Base-by-base conservation (phyloP, 345 rosid genomes). In the Laguncularia racemosa region DNA sequence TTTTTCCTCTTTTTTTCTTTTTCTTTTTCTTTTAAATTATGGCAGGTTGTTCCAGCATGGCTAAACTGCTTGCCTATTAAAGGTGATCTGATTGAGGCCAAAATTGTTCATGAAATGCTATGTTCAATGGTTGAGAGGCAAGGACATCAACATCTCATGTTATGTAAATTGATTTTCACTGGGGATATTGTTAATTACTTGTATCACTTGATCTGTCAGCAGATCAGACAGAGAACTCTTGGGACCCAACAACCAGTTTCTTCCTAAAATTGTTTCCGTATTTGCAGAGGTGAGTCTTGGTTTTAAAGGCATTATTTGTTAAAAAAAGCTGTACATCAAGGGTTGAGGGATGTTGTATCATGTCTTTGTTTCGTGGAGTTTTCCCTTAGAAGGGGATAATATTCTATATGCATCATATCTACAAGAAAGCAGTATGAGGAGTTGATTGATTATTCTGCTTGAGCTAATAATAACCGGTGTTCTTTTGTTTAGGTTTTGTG, bases 91-190 rank as follows among this genome's bases (percentile, higher is more conserved):
- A 88, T 90, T 67, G 99, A 95, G 76, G 99, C 99, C 68, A 95
- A 95, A 75, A 83, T 81, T 60, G 99, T 95, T 69, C 96, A 95
- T 53, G 96, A 88, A 15, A 93, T 87, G 80, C 99, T 95, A 60
- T 95, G 97, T 75, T 72, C 77, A 46, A 90, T 95, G 99, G 92
- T 88, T 43, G 99, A 95, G 74, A 88, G 99, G 99, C 85, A 69
- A 60, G 52, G 50, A 55, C 14, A 18, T 56, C 0, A 5, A 14
- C 6, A 26, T 20, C 14, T 33, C 40, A 33, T 10, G 1, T 33
- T 33, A 33, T 33, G 1, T 33, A 10, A 33, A 33, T 33, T 33
- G 9, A 33, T 33, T 33, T 4, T 33, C 4, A 33, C 11, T n/a
- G 1, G 4, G 40, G 11, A 33, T 33, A 33, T 9, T 33, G 40